Percentiles rank a stretch among this genome's conserved stretches.
These are phyloP conservation scores for Orbilia blumenaviensis DNA, from an alignment of 2,329 filamentous ascomycete genomes.

Conservation along the genomic window DNA sequence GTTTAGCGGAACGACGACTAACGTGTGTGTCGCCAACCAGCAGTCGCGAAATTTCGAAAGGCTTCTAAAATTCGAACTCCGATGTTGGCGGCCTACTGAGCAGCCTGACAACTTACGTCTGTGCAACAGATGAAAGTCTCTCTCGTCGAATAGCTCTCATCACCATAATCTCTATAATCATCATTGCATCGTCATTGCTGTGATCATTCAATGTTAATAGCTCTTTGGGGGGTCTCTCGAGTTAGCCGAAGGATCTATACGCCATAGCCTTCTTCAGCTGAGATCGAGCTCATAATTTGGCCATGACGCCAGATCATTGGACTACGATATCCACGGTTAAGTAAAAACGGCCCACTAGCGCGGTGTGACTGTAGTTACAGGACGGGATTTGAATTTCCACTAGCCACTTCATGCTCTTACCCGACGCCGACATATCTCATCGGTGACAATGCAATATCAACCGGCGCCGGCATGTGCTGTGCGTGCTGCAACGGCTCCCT, in stretches of 20 bases:
- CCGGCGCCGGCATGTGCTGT: too few species aligned
- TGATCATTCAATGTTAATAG: too few species aligned
- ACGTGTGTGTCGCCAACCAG: background rate
- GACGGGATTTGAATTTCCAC: background rate
- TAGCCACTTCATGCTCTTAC: too few species aligned
- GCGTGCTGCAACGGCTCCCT: too few species aligned
- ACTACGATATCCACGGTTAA: background rate
- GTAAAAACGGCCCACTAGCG: background rate
- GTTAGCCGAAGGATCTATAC: conserved; percentile 32
- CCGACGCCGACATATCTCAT: background rate
- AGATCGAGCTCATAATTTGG: too few species aligned
- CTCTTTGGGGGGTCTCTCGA: too few species aligned
- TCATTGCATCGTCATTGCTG: too few species aligned
- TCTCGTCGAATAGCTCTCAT: background rate
- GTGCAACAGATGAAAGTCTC: background rate
- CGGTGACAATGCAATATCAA: background rate
- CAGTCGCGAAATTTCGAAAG: background rate
- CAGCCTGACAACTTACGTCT: background rate
- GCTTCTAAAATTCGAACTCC: background rate
- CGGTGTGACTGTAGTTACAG: background rate
- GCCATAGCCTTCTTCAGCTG: conserved; percentile 19
- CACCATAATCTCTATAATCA: background rate
- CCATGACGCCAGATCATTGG: background rate
- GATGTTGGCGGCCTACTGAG: background rate
- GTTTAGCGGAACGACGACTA: too few species aligned